Base-by-base conservation (phyloP, 345 rosid species). In the Streptanthus diversifolius region DNA sequence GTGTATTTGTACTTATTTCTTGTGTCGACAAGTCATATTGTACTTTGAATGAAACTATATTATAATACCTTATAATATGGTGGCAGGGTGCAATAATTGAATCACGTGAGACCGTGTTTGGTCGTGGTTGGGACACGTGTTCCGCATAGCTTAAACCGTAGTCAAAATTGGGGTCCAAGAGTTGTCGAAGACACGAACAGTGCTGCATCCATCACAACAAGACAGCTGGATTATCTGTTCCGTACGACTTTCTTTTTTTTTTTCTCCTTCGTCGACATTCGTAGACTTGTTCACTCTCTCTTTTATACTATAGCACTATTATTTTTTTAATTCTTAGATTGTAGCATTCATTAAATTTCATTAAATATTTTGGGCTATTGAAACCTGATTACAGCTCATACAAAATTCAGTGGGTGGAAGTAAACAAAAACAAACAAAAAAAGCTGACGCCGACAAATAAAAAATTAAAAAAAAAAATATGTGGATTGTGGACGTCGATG, bases 301-400 rank as follows among this genome's bases (percentile, higher is more conserved):
- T 41, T 13, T 14, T 56, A 17, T 40, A 62, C 9, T 36, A 15
- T 49, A 12, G 55, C 11, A 22, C 39, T 32, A 8, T 55, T 3
- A 29, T n/a, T 2, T 47, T 7, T 14, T 22, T 41, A 9, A 21
- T 57, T 47, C 9, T n/a, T 37, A 5, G 9, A 24, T 36, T 49
- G 7, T 48, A 13, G 36, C 67, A 17, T 61, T 47, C 48, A 15
- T 49, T 70, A 3, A 18, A 32, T 54, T 54, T 24, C 56, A 44
- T 63, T 74, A 72, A 66, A 74, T 35, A 10, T 58, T 66, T 74
- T 74, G 67, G 60, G 77, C 45, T 56, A 32, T 44, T 43, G 25
- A 36, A 55, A 64, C 30, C 35, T 74, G 65, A 64, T 57, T 74
- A 43, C 67, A 74, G 78, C 72, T 74, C 54, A 74, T 66, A 74